These are phyloP conservation scores for Ceratobasidium sp. DNA, from an alignment of 1,284 basidiomycete species.

Conservation along the genomic window DNA sequence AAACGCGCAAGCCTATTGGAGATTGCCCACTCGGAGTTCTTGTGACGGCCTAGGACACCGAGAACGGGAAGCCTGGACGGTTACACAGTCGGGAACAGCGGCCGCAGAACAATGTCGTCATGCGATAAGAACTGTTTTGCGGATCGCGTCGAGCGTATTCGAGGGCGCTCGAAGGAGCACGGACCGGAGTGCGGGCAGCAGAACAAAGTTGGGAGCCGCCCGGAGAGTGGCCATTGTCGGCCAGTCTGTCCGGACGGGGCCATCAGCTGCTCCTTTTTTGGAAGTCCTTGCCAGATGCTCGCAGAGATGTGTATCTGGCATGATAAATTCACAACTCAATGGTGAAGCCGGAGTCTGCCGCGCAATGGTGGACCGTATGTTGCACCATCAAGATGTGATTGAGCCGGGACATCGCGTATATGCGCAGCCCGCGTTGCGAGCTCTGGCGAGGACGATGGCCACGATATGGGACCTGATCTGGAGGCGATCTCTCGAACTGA, in stretches of 20 bases:
- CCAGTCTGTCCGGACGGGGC: background rate
- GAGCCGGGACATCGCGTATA: background rate
- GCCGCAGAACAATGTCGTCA: constrained; percentile 27
- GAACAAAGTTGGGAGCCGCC: background rate
- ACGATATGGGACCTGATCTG: constrained; percentile 19
- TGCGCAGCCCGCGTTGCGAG: background rate
- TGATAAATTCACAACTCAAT: constrained; percentile 8
- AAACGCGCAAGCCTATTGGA: background rate
- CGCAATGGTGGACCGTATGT: background rate
- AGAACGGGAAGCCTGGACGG: background rate
- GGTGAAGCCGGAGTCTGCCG: background rate
- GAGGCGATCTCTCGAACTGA: constrained; percentile 4
- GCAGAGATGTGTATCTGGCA: background rate
- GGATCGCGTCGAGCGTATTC: background rate
- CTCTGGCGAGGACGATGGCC: background rate
- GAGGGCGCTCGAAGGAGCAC: constrained; percentile 3
- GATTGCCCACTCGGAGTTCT: background rate
- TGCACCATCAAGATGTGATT: background rate
- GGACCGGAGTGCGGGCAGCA: constrained; percentile 18
- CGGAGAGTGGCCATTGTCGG: constrained; percentile 19
- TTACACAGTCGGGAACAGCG: background rate
- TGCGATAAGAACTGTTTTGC: constrained; percentile 14
- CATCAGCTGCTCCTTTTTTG: background rate
- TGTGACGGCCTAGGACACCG: constrained; percentile 11
- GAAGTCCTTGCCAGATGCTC: background rate